Conservation (phyloP, 2,329 filamentous ascomycete species). For the Aspergillus hortae region DNA sequence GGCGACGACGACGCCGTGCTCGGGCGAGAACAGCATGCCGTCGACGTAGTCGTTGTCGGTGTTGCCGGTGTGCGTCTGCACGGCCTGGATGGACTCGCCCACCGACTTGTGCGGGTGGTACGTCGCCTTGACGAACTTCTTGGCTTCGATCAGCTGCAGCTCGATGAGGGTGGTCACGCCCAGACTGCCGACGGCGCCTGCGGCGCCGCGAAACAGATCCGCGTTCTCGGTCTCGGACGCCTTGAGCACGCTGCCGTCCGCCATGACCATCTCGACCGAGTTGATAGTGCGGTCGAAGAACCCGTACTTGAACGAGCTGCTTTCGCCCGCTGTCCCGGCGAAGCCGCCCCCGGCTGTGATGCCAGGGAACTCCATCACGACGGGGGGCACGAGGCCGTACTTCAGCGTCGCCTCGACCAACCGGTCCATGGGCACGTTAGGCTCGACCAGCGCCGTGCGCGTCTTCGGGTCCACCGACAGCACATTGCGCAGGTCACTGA, state of each 20-base stretch:
- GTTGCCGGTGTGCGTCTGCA: constrained; percentile 45
- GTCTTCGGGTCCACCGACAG: constrained; percentile 54
- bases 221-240: constrained; percentile 46
- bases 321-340: constrained; percentile 64
- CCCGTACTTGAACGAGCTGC: constrained; percentile 62
- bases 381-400: constrained; percentile 57
- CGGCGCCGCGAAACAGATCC: constrained; percentile 59
- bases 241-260: constrained; percentile 53
- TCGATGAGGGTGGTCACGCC: constrained; percentile 61
- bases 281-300: constrained; percentile 63
- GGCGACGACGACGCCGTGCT: constrained; percentile 57
- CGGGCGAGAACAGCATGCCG: constrained; percentile 60
- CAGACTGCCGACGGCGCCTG: constrained; percentile 59
- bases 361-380: constrained; percentile 69
- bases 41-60: constrained; percentile 61
- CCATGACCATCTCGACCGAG: constrained; percentile 61
- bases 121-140: constrained; percentile 57
- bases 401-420: constrained; percentile 57
- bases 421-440: constrained; percentile 66
- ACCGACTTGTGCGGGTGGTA: constrained; percentile 56
- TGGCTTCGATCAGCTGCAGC: constrained; percentile 51
- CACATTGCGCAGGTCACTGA: constrained; percentile 67
- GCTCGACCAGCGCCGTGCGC: constrained; percentile 62
- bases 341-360: constrained; percentile 68
- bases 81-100: constrained; percentile 47